A percentile compares a stretch with the other conserved stretches of the same genome.
Evolutionary conservation across 352 stramenopile species (phyloP).

Genomic region (Globisporangium solare): DNA sequence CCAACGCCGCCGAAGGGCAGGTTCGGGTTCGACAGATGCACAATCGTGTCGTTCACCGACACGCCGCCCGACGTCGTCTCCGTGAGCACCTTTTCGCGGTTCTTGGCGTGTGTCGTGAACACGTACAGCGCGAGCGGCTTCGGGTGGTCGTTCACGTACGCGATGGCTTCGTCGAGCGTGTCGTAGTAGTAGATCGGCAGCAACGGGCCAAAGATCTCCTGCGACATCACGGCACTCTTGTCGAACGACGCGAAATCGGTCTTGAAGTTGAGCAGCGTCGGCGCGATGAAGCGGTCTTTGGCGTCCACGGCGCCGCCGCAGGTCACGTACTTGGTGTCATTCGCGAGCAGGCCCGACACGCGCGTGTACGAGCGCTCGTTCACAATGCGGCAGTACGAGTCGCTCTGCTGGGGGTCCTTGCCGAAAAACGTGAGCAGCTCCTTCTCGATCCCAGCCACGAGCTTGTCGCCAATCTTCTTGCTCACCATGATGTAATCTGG

Average conservation of each 20-base stretch:
- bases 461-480: conserved; percentile 48
- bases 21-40: conserved; percentile 60
- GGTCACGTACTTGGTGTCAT: conserved; percentile 48
- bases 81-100: conserved; percentile 33
- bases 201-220: conserved; percentile 96
- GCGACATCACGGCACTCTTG: conserved; percentile 65
- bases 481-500: conserved; percentile 92
- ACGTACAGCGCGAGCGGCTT: conserved; percentile 88
- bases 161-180: conserved; percentile 25
- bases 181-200: conserved; percentile 90
- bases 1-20: conserved; percentile 85
- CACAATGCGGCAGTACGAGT: conserved; percentile 35
- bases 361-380: conserved; percentile 11
- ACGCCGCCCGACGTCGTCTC: conserved; percentile 59
- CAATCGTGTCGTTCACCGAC: conserved; percentile 77
- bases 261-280: conserved; percentile 90
- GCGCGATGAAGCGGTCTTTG: conserved; percentile 73
- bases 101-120: conserved; percentile 46
- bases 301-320: conserved; percentile 57
- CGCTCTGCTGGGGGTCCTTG: conserved; percentile 37
- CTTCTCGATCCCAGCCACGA: conserved; percentile 37
- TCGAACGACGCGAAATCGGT: conserved; percentile 43
- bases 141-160: conserved; percentile 31
- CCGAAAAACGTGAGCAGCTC: conserved; percentile 52
- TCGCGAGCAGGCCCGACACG: conserved; percentile 39